Evolutionary conservation across 2,329 filamentous ascomycete genomes (phyloP), one percentile per base, ranked within the genome.

Genomic region (Fusarium acutatum): DNA sequence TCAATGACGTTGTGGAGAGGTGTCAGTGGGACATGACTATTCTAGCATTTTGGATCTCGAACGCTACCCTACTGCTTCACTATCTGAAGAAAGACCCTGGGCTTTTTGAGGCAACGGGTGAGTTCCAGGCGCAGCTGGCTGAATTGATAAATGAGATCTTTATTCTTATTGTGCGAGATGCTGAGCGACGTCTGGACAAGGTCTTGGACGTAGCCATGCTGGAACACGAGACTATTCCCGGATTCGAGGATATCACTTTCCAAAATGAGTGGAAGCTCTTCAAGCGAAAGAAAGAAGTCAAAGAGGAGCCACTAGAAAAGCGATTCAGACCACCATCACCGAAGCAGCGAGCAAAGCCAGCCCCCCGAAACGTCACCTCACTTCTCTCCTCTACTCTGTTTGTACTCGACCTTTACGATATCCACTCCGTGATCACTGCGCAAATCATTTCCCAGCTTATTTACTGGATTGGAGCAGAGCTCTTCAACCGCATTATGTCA

Each of bases 21-120:
- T 92, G 96, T 79, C 96, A 99, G 80, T 98, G 96, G 96, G 96
- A 99, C 80, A 99, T 99, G 96, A 99, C 96, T 1, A 97, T 99
- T 75, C 86, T 99, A 41, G 96, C 96, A 6, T 99, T 99, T 80
- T 99, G 96, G 96, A 95, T 98, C 79, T 98, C 96, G 4, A 99
- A 99, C 81, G 95, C 94, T 14, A 99, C 96, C 1, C 85, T 99
- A 43, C 85, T 99, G n/a, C 86, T 98, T 60, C 96, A 99, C 82
- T 99, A 99, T 80, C 86, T 99, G 60, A 98, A 97, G 81, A 99
- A 99, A 83, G 96, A 99, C 77, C 85, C 89, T 11, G 95, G 94
- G 0, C 84, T 98, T 24, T 88, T 95, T 12, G 89, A 92, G 78
- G 92, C 93, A 14, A 98, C 96, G 0, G 89, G 91, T 2, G 92